A percentile compares a stretch with the other conserved stretches of the same genome.
These are phyloP conservation scores for Lachnellula occidentalis DNA, from an alignment of 2,329 filamentous ascomycete species.

Conservation along the genomic window DNA sequence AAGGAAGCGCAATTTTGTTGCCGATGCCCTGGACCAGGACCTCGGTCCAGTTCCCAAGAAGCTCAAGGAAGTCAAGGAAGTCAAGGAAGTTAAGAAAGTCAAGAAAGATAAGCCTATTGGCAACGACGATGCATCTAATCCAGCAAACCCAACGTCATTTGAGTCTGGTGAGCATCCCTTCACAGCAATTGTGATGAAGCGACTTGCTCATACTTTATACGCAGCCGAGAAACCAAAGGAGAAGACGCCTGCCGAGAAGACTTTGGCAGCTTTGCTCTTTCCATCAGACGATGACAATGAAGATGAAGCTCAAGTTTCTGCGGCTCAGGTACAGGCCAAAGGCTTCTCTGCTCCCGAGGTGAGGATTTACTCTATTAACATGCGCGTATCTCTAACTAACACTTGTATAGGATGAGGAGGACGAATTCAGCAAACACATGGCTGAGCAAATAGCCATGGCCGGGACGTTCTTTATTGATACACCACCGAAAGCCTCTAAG, in stretches of 20 bases:
- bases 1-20: neutral
- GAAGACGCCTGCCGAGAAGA: neutral
- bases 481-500: too few species aligned
- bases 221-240: neutral
- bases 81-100: neutral
- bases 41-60: neutral
- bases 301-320: neutral
- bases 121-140: neutral
- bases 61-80: neutral
- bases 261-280: neutral
- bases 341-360: neutral
- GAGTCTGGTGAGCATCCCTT: neutral
- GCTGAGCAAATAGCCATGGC: too few species aligned
- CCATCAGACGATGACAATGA: neutral
- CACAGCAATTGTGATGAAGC: neutral
- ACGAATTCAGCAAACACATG: too few species aligned
- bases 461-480: too few species aligned
- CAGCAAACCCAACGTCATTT: neutral
- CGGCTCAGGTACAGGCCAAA: neutral
- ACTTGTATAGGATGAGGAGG: too few species aligned
- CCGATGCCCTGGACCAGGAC: neutral
- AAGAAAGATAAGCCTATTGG: neutral
- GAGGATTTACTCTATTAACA: neutral
- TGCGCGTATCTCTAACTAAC: too few species aligned
- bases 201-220: neutral